Conservation (phyloP, 768 basidiomycete genomes). For the Sutorius australiensis region DNA sequence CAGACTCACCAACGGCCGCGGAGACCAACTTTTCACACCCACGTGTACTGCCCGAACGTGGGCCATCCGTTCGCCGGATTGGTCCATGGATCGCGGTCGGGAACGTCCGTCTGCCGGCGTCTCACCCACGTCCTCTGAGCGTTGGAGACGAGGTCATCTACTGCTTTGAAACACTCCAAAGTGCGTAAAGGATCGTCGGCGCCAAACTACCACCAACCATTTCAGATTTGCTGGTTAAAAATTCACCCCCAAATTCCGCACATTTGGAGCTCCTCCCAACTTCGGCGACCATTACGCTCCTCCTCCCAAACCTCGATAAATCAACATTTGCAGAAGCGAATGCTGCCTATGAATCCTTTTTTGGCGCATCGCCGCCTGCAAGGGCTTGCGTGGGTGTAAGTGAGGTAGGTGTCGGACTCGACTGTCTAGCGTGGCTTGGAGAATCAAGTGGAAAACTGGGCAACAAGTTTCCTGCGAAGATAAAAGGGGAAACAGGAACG, state of each 20-base stretch:
- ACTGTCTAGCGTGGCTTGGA: conserved; percentile 68
- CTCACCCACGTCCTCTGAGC: conserved; percentile 44
- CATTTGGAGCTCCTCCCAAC: conserved; percentile 13
- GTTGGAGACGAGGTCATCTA: conserved; percentile 68
- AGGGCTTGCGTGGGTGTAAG: conserved; percentile 90
- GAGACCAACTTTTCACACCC: not conserved
- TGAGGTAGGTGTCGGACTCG: conserved; percentile 59
- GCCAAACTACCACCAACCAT: not conserved
- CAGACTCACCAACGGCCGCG: not conserved
- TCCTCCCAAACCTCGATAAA: conserved; percentile 71
- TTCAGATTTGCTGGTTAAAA: conserved; percentile 49
- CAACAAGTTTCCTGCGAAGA: conserved; percentile 11
- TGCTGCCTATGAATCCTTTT: conserved; percentile 71
- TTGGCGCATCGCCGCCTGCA: conserved; percentile 88
- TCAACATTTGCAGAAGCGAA: conserved; percentile 71
- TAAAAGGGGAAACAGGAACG: conserved; percentile 28
- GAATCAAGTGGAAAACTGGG: conserved; percentile 7
- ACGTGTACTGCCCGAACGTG: not conserved
- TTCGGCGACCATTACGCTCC: conserved; percentile 69
- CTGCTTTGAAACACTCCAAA: conserved; percentile 63
- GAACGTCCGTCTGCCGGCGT: conserved; percentile 41
- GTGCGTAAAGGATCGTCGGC: conserved; percentile 37
- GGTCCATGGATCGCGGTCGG: conserved; percentile 70
- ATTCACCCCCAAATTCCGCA: conserved; percentile 38
- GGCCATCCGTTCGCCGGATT: conserved; percentile 23